Base-by-base conservation (phyloP, 495 filamentous ascomycete genomes). In the Clohesyomyces aquaticus region DNA sequence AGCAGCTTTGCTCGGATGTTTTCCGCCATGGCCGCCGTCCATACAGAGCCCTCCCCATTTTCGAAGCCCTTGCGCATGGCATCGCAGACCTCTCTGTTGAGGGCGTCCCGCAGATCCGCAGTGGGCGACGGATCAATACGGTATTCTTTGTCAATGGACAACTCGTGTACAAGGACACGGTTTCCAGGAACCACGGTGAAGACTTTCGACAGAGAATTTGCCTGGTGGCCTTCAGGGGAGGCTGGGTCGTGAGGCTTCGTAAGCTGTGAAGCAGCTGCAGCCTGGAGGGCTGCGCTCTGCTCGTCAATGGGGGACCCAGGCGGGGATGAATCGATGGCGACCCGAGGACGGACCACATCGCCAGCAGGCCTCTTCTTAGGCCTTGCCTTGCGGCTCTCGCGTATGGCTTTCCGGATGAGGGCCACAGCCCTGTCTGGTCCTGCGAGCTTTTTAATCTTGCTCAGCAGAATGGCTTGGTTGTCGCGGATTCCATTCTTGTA, bases 401-500 rank as follows among this genome's bases (percentile, higher is more conserved):
- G 87, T 65, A 98, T 85, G 25, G 94, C 91, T 38, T 89, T 84
- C 41, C 87, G 82, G 53, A 98, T 91, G 76, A 96, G 80, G 60
- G 84, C 82, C 78, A 91, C 90, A 4, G 92, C 93, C 67, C 81
- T 79, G n/a, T 91, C 88, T 10, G 88, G 77, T 19, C 94, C 94
- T 4, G 91, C 91, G 62, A 98, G 83, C 63, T 89, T 90, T 75
- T 96, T 93, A 67, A 98, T 91, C 52, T 91, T 79, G 45, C 91
- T 90, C 60, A 98, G 83, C 26, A 98, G 80, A 53, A 95, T 83
- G 19, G 95, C 83, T 72, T 98, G 94, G 69, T 97, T 96, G 65
- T 97, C 88, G 11, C 91, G 83, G 59, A 98, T 97, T 38, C 93
- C 96, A 70, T 96, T 87, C 60, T 87, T 86, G 73, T 97, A 98